Evolutionary conservation across 768 basidiomycete species (phyloP).

Genomic region (Mycena sanguinolenta): DNA sequence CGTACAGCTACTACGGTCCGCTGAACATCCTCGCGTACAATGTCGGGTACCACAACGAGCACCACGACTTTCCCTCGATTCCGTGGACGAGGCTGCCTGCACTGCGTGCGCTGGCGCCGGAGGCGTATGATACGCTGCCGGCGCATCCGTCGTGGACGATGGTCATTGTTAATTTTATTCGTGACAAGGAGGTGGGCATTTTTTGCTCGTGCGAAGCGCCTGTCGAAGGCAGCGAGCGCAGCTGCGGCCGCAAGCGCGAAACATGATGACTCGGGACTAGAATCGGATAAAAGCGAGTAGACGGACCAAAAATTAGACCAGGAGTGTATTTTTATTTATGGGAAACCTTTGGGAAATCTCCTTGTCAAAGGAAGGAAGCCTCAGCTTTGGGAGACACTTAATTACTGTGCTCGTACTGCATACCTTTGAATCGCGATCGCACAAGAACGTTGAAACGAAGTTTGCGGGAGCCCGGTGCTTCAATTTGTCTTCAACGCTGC

Average conservation of each 20-base stretch:
- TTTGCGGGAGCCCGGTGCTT: too few species aligned
- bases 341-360: too few species aligned
- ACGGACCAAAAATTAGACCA: not conserved
- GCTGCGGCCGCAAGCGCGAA: slow-evolving; percentile 25
- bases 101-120: slow-evolving; percentile 86
- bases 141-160: slow-evolving; percentile 95
- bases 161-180: slow-evolving; percentile 94
- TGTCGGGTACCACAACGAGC: slow-evolving; percentile 99
- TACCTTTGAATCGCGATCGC: too few species aligned
- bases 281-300: slow-evolving; percentile 43
- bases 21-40: slow-evolving; percentile 95
- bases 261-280: slow-evolving; percentile 30
- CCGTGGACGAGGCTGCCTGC: slow-evolving; percentile 94
- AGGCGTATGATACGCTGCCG: slow-evolving; percentile 92
- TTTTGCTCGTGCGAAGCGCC: slow-evolving; percentile 89
- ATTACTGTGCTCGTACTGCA: too few species aligned
- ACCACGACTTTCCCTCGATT: slow-evolving; percentile 98
- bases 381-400: too few species aligned
- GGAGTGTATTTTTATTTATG: slow-evolving; percentile 21
- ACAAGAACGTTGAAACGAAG: too few species aligned
- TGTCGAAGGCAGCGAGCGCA: slow-evolving; percentile 52
- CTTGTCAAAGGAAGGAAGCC: too few species aligned
- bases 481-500: too few species aligned
- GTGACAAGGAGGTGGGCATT: slow-evolving; percentile 89
- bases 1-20: slow-evolving; percentile 96